These are phyloP conservation scores for Eleusine indica DNA, from an alignment of 176 grass and related monocot species.

Conservation along the genomic window DNA sequence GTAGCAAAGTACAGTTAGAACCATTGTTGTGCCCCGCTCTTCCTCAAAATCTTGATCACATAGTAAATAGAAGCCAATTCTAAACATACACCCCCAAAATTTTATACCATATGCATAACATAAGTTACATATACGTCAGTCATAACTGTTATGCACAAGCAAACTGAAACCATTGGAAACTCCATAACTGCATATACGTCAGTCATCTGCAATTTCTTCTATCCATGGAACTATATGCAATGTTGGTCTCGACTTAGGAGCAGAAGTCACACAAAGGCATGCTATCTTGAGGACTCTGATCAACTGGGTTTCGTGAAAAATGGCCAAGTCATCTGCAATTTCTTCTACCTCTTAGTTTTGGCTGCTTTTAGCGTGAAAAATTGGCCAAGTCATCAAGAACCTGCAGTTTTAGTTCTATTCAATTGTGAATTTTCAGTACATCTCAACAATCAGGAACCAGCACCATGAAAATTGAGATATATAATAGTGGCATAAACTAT, in stretches of 20 bases:
- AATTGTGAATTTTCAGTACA: too few relatives aligned
- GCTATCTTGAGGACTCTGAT: conserved; percentile 78
- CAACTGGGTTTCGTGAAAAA: conserved; percentile 33
- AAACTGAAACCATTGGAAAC: conserved; percentile 21
- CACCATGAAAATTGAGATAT: too few relatives aligned
- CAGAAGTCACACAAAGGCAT: conserved; percentile 69
- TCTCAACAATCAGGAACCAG: too few relatives aligned
- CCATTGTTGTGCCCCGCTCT: too few relatives aligned
- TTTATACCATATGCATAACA: background rate
- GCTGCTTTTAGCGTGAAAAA: too few relatives aligned
- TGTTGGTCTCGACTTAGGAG: conserved; percentile 75
- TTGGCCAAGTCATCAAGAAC: too few relatives aligned
- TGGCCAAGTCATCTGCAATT: too few relatives aligned
- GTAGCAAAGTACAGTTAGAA: background rate
- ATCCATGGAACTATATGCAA: conserved; percentile 67
- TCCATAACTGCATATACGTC: background rate
- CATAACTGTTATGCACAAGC: conserved; percentile 30
- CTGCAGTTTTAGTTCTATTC: too few relatives aligned
- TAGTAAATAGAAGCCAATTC: background rate
- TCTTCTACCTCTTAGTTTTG: too few relatives aligned
- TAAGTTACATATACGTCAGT: conserved; percentile 48
- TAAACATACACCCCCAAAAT: background rate
- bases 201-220: conserved; percentile 51
- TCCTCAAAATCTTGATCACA: background rate
- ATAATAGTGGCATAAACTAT: too few relatives aligned